These are phyloP conservation scores for Urtica urens DNA, from an alignment of 306 rosid species.

Conservation along the genomic window DNA sequence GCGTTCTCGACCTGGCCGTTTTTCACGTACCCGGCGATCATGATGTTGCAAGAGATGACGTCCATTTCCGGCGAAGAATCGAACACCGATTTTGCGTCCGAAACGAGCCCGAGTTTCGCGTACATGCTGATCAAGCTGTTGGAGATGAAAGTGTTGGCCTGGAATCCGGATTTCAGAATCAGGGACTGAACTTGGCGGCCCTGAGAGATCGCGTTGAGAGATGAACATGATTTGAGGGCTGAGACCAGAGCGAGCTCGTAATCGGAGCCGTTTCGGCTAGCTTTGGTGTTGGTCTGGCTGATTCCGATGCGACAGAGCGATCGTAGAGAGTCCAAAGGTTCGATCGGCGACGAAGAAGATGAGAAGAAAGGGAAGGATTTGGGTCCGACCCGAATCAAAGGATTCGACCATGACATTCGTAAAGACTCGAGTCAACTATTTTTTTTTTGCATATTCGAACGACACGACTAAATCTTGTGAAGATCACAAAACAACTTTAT, in stretches of 20 bases:
- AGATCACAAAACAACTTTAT: too few relatives aligned
- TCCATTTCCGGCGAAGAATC: conserved; percentile 33
- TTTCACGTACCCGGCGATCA: conserved; percentile 59
- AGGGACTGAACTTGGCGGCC: conserved; percentile 69
- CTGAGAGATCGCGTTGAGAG: conserved; percentile 26
- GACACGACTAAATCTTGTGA: too few relatives aligned
- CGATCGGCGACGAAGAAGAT: conserved; percentile 17
- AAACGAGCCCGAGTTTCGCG: conserved; percentile 43
- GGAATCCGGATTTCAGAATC: conserved; percentile 47
- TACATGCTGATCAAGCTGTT: conserved; percentile 78
- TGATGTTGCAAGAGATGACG: conserved; percentile 67
- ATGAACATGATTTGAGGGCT: conserved; percentile 57
- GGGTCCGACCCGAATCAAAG: conserved; percentile 30
- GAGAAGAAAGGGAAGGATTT: conserved; percentile 16
- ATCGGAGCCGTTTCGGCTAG: conserved; percentile 16
- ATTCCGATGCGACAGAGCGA: conserved; percentile 33
- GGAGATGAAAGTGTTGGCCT: conserved; percentile 38
- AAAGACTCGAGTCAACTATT: too few relatives aligned
- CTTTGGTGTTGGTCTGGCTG: conserved; percentile 18
- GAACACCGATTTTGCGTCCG: conserved; percentile 40
- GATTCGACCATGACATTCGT: conserved; percentile 15
- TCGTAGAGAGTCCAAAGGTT: conserved; percentile 31
- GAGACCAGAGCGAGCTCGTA: conserved; percentile 57
- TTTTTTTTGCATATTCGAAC: too few relatives aligned
- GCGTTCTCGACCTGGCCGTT: conserved; percentile 43